Evolutionary conservation across 1,284 basidiomycete species (phyloP).

Genomic region (Cryptococcus sp.): DNA sequence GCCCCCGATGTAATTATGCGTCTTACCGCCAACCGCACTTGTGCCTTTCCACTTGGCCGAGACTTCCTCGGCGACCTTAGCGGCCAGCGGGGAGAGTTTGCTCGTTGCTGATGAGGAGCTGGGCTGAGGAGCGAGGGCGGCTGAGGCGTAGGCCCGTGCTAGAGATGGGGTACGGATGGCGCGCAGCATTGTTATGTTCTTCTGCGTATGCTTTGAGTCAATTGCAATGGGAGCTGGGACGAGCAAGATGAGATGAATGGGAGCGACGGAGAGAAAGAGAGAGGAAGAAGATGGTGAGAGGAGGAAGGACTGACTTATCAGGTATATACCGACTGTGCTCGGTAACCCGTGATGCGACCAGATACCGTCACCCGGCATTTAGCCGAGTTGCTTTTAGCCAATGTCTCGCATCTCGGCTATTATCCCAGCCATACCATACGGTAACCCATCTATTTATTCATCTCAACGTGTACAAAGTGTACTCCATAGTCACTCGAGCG

Average conservation of each 20-base stretch:
- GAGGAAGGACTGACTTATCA: background rate
- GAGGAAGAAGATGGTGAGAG: background rate
- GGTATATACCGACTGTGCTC: slow-evolving; percentile 5
- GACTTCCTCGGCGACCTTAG: slow-evolving; percentile 44
- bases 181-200: slow-evolving; percentile 4
- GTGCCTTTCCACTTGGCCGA: slow-evolving; percentile 73
- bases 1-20: slow-evolving; percentile 87
- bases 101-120: slow-evolving; percentile 6
- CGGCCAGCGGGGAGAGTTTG: slow-evolving; percentile 35
- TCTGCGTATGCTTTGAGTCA: background rate
- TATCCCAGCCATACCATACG: background rate
- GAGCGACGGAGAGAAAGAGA: background rate
- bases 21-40: slow-evolving; percentile 73
- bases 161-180: slow-evolving; percentile 3
- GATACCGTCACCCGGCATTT: too few relatives aligned
- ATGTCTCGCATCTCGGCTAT: slow-evolving; percentile 1
- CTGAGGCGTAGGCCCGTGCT: slow-evolving; percentile 29
- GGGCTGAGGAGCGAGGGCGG: slow-evolving; percentile 19
- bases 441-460: background rate
- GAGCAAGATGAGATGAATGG: too few relatives aligned
- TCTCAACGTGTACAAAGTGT: background rate
- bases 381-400: background rate
- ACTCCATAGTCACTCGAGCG: too few relatives aligned
- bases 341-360: slow-evolving; percentile 6
- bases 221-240: background rate